A percentile compares a stretch with the other conserved stretches of the same genome.
Evolutionary conservation across 192 early-diverging fungal genomes (phyloP).

Genomic region (Backusella macrospora): DNA sequence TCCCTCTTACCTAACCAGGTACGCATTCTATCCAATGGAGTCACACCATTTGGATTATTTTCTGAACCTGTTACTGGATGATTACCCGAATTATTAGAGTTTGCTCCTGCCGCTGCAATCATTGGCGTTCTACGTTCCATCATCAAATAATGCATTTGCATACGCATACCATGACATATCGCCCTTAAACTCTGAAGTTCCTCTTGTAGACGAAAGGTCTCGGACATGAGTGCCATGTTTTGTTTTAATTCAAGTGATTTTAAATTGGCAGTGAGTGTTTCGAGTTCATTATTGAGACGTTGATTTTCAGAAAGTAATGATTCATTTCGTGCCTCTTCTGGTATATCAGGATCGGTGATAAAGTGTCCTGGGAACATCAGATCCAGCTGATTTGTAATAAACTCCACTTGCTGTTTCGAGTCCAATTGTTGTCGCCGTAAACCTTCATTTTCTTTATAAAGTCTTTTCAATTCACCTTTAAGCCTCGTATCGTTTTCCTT

Average conservation of each 20-base stretch:
- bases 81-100: not conserved
- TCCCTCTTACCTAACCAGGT: not conserved
- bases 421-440: slow-evolving; percentile 12
- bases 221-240: slow-evolving; percentile 69
- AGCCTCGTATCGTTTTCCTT: slow-evolving; percentile 46
- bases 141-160: slow-evolving; percentile 69
- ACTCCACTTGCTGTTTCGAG: slow-evolving; percentile 9
- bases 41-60: not conserved
- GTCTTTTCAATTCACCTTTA: slow-evolving; percentile 49
- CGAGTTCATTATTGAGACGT: slow-evolving; percentile 56
- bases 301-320: slow-evolving; percentile 55
- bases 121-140: slow-evolving; percentile 47
- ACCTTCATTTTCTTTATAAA: slow-evolving; percentile 34
- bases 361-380: slow-evolving; percentile 39
- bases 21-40: not conserved
- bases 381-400: slow-evolving; percentile 22
- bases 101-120: not conserved
- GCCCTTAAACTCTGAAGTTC: slow-evolving; percentile 68
- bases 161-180: slow-evolving; percentile 65
- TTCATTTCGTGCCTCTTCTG: slow-evolving; percentile 41
- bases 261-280: slow-evolving; percentile 56
- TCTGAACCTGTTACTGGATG: not conserved
- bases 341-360: slow-evolving; percentile 17
- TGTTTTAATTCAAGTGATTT: slow-evolving; percentile 66
- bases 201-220: slow-evolving; percentile 66